Percentiles rank a stretch among this genome's conserved stretches.
phyloP scores from a whole-genome alignment of 2,329 filamentous ascomycete species.

The Pseudogymnoascus sp. region DNA sequence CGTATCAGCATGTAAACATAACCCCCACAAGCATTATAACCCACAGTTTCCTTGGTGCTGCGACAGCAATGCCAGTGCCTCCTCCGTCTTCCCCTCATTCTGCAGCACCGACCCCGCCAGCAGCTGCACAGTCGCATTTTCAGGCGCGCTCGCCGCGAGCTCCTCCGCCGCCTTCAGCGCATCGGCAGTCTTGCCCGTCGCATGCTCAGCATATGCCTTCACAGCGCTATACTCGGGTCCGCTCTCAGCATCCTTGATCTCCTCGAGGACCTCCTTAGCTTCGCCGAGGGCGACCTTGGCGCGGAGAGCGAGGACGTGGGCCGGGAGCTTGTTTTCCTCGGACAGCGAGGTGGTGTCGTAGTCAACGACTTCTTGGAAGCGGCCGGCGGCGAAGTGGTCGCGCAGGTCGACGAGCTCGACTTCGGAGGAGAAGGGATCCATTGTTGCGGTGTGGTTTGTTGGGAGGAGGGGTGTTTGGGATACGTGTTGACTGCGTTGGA shows the following conservation, averaged over 20 bases:
- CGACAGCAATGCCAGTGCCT: slow-evolving; percentile 69
- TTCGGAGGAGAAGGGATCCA: slow-evolving; percentile 65
- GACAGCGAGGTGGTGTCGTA: slow-evolving; percentile 78
- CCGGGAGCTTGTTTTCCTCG: slow-evolving; percentile 65
- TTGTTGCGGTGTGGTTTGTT: slow-evolving; percentile 27
- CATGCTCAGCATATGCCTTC: slow-evolving; percentile 63
- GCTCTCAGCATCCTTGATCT: slow-evolving; percentile 53
- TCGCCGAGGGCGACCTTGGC: slow-evolving; percentile 77
- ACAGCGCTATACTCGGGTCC: slow-evolving; percentile 71
- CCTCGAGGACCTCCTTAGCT: slow-evolving; percentile 61
- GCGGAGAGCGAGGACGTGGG: slow-evolving; percentile 70
- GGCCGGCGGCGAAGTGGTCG: slow-evolving; percentile 67
- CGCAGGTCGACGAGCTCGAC: slow-evolving; percentile 65
- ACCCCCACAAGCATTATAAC: slow-evolving; percentile 28
- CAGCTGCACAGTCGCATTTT: slow-evolving; percentile 76
- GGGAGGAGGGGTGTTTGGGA: slow-evolving; percentile 1
- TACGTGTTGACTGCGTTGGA: slow-evolving; percentile 4
- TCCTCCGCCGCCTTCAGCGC: slow-evolving; percentile 58
- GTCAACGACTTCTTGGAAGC: slow-evolving; percentile 79
- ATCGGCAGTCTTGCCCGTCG: slow-evolving; percentile 49
- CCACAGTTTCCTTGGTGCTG: slow-evolving; percentile 81
- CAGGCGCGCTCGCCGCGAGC: slow-evolving; percentile 56
- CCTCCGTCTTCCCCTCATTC: slow-evolving; percentile 70
- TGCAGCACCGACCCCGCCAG: slow-evolving; percentile 75
- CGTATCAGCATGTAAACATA: slow-evolving; percentile 15